Evolutionary conservation across 495 filamentous ascomycete genomes (phyloP).

Genomic region (Penicillium bialowiezense): DNA sequence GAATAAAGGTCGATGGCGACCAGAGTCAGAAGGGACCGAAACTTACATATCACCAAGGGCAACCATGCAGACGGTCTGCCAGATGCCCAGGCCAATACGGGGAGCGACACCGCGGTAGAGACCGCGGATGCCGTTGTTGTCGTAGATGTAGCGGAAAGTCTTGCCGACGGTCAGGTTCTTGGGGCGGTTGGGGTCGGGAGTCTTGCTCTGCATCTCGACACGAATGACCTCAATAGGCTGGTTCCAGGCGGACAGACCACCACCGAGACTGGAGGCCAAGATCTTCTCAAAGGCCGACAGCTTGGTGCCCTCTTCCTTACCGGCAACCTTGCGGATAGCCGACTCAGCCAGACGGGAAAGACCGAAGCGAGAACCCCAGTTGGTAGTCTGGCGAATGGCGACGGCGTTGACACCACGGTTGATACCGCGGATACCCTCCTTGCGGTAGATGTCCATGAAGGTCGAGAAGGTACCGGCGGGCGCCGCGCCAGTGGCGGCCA

Average conservation of each 20-base stretch:
- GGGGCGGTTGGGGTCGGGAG: constrained; percentile 91
- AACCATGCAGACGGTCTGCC: constrained; percentile 99
- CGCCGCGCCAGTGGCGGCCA: constrained; percentile 77
- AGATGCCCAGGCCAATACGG: constrained; percentile 90
- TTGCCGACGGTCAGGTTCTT: constrained; percentile 97
- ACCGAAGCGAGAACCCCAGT: constrained; percentile 97
- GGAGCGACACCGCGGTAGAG: constrained; percentile 95
- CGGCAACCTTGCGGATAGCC: constrained; percentile 75
- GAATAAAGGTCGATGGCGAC: too few relatives aligned
- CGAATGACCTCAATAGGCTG: constrained; percentile 99
- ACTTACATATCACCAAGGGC: constrained; percentile 98
- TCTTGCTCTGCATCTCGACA: constrained; percentile 99
- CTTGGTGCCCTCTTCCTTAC: constrained; percentile 76
- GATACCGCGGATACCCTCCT: constrained; percentile 93
- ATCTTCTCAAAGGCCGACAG: constrained; percentile 84
- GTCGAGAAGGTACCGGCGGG: constrained; percentile 85
- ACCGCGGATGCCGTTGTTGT: constrained; percentile 82
- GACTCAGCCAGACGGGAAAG: constrained; percentile 86
- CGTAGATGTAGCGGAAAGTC: constrained; percentile 90
- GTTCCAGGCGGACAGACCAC: constrained; percentile 96
- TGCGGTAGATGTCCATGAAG: constrained; percentile 95
- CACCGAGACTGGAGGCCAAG: constrained; percentile 79
- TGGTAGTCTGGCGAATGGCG: constrained; percentile 97
- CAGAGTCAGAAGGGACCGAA: neutral
- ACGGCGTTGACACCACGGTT: constrained; percentile 98